Base-by-base conservation (phyloP, 2,329 filamentous ascomycete species). In the Rutstroemia sp. region DNA sequence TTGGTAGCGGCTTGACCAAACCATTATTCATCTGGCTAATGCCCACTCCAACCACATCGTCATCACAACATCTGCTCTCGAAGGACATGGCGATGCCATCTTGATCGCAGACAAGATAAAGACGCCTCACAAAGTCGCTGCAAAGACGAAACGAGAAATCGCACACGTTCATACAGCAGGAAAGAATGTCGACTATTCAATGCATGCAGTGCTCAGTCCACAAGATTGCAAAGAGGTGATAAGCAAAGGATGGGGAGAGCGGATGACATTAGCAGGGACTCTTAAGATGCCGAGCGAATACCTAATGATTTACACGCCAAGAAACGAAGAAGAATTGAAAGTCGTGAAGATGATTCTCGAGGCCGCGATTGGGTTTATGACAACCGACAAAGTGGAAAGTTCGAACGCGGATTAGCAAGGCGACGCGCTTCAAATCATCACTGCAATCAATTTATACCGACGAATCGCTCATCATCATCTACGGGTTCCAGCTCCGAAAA, bases 211-310 rank as follows among this genome's bases (percentile, higher is more conserved):
- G 23, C 34, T 65, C 4, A 60, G 60, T 36, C 64, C 64, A 5
- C 30, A n/a, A 3, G 63, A 66, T 58, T 63, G 60, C 42, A 66
- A 66, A 48, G 60, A 63, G 14, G 61, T 64, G 4, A 65, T 66
- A 39, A 46, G 42, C n/a, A 62, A 61, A 49, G 58, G 58, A 48
- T 66, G 64, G 64, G 64, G 64, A 10, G 63, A 66, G 42, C 56
- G 63, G 34, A 63, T 66, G 57, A 59, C 56, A 0, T 57, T 66
- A 16, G 58, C 60, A 21, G 64, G 64, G 8, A 55, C 51, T 5
- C 50, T 66, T 14, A 55, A 55, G 16, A 57, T 66, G 42, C 64
- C 64, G 3, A 54, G 59, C 23, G 58, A 61, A 30, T 65, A 66
- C 50, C 42, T 66, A 40, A 51, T 64, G 44, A 55, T 66, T 25